These are phyloP conservation scores for Samsoniella hepiali DNA, from an alignment of 2,329 filamentous ascomycete species.

Conservation along the genomic window DNA sequence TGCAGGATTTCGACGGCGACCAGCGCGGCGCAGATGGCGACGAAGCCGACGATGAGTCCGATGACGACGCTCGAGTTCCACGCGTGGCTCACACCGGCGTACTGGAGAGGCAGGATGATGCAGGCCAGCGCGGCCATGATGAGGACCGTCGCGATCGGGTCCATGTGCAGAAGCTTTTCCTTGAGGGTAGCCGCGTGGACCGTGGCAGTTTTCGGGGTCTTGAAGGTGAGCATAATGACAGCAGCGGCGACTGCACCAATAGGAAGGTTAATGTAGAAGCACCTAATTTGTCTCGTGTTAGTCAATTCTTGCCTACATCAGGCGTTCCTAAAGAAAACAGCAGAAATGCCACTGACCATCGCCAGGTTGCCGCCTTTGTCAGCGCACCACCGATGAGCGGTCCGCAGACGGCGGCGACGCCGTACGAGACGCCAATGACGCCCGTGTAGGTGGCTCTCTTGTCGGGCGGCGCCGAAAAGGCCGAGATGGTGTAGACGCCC, in stretches of 20 bases:
- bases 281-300: constrained; percentile 11
- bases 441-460: constrained; percentile 26
- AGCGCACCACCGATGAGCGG: constrained; percentile 28
- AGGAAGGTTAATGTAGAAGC: constrained; percentile 34
- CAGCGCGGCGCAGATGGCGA: constrained; percentile 31
- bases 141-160: constrained; percentile 36
- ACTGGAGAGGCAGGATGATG: constrained; percentile 42
- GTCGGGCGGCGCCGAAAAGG: constrained; percentile 29
- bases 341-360: constrained; percentile 18
- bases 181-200: constrained; percentile 29
- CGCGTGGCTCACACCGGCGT: constrained; percentile 37
- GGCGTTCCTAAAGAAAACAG: too few relatives aligned
- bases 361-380: constrained; percentile 25
- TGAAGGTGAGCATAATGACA: constrained; percentile 35
- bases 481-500: constrained; percentile 45
- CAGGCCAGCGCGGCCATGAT: constrained; percentile 39
- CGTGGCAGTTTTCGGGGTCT: constrained; percentile 27
- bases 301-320: too few relatives aligned
- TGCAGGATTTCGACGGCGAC: constrained; percentile 33
- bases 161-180: constrained; percentile 43
- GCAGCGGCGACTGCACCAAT: constrained; percentile 28
- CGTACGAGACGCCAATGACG: constrained; percentile 26
- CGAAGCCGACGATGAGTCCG: constrained; percentile 35
- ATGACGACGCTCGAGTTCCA: constrained; percentile 37
- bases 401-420: constrained; percentile 26